A percentile compares a stretch with the other conserved stretches of the same genome.
phyloP scores from a whole-genome alignment of 169 alveolate species.

The Plasmodium coatneyi region DNA sequence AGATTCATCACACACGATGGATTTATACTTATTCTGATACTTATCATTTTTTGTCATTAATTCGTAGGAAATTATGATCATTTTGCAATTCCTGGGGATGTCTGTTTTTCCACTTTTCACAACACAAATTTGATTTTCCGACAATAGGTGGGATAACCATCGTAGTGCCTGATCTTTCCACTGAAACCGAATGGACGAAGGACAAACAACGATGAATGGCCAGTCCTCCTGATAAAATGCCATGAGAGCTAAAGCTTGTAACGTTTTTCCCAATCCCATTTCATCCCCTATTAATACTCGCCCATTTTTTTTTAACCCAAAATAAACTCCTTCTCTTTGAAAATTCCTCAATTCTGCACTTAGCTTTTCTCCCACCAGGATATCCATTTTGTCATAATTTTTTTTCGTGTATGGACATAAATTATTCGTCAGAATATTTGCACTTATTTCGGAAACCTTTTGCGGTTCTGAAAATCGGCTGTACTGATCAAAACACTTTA shows the following conservation, averaged over 20 bases:
- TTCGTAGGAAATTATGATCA: slow-evolving; percentile 87
- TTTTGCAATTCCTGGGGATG: slow-evolving; percentile 27
- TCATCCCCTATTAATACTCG: slow-evolving; percentile 97
- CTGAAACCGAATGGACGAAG: slow-evolving; percentile 93
- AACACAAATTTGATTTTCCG: slow-evolving; percentile 78
- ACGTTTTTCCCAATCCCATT: slow-evolving; percentile 99
- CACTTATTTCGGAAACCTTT: slow-evolving; percentile 78
- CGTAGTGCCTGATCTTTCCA: slow-evolving; percentile 94
- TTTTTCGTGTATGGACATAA: slow-evolving; percentile 75
- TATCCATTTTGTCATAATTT: slow-evolving; percentile 58
- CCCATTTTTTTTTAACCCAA: slow-evolving; percentile 93
- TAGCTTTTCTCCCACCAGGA: slow-evolving; percentile 80
- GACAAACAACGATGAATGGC: slow-evolving; percentile 97
- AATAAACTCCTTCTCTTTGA: slow-evolving; percentile 95
- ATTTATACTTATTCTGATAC: slow-evolving; percentile 73
- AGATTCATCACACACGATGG: slow-evolving; percentile 96
- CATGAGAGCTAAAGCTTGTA: slow-evolving; percentile 95
- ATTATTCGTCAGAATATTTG: slow-evolving; percentile 56
- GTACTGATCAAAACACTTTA: slow-evolving; percentile 78
- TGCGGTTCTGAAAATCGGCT: slow-evolving; percentile 66
- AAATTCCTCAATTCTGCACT: slow-evolving; percentile 87
- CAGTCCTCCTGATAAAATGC: slow-evolving; percentile 93
- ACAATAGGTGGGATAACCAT: slow-evolving; percentile 91
- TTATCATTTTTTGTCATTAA: slow-evolving; percentile 80
- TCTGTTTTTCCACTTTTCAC: slow-evolving; percentile 79